Percentiles rank a stretch among this genome's conserved stretches.
Evolutionary conservation across 148 eudicot species (phyloP).

Genomic region (Spergularia bocconei): DNA sequence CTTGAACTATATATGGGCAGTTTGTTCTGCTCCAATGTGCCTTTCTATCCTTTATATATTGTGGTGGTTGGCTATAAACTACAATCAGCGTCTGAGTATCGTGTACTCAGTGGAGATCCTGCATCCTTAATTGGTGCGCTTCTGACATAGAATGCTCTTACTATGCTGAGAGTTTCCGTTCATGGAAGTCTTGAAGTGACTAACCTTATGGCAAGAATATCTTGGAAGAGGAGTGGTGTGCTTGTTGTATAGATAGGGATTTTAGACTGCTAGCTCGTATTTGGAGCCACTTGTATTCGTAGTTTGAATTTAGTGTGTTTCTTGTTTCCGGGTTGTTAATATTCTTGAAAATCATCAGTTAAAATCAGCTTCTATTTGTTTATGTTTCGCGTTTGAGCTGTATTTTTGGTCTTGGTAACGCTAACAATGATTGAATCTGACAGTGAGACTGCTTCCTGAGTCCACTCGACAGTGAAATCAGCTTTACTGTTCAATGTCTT

Average conservation of each 20-base stretch:
- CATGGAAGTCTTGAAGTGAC: conserved; percentile 49
- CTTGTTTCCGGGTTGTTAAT: conserved; percentile 55
- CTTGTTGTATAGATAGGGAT: conserved; percentile 63
- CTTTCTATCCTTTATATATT: conserved; percentile 25
- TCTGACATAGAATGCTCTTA: conserved; percentile 51
- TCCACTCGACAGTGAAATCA: no score
- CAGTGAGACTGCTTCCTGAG: no score
- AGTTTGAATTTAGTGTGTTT: conserved; percentile 52
- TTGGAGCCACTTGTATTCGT: conserved; percentile 36
- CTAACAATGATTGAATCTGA: background rate
- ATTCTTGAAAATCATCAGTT: conserved; percentile 43
- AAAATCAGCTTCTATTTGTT: background rate
- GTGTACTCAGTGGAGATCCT: conserved; percentile 28
- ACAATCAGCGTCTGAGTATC: conserved; percentile 44
- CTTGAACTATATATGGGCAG: conserved; percentile 29
- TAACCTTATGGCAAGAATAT: conserved; percentile 41
- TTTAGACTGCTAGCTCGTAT: conserved; percentile 35
- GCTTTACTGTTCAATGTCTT: no score
- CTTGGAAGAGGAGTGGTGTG: conserved; percentile 42
- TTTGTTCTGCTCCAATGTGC: conserved; percentile 25
- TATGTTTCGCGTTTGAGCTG: background rate
- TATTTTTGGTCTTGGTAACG: background rate
- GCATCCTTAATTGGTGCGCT: conserved; percentile 40
- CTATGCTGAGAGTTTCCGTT: conserved; percentile 32
- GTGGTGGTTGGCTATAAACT: conserved; percentile 44